These are phyloP conservation scores for Pinus tabuliformis DNA, from an alignment of 75 land plant species.

Conservation along the genomic window DNA sequence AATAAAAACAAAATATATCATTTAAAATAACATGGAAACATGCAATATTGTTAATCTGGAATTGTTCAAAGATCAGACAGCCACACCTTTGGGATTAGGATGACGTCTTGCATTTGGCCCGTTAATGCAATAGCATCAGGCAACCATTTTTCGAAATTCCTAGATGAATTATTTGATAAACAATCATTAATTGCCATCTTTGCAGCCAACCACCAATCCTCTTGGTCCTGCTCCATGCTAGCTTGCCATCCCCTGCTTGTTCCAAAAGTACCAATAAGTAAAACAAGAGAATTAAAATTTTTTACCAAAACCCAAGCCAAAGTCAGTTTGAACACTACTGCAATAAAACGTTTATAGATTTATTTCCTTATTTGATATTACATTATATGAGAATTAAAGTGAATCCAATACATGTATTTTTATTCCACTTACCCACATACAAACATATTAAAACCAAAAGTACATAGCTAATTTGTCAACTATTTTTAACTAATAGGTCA, in stretches of 20 bases:
- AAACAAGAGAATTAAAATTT: background rate
- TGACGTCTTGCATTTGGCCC: slow-evolving; percentile 58
- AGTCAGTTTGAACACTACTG: background rate
- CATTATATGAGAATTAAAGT: background rate
- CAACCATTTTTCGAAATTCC: background rate
- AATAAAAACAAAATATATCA: background rate
- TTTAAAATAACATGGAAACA: background rate
- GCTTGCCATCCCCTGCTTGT: slow-evolving; percentile 29
- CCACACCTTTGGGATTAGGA: slow-evolving; percentile 33
- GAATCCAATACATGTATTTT: background rate
- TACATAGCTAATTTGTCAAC: no score
- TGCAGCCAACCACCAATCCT: slow-evolving; percentile 47
- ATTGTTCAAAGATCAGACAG: background rate
- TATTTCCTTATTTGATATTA: background rate
- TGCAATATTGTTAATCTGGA: background rate
- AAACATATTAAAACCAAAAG: no score
- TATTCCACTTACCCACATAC: background rate
- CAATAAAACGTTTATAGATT: background rate
- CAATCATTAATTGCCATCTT: slow-evolving; percentile 23
- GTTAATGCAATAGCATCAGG: slow-evolving; percentile 37
- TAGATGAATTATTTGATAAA: slow-evolving; percentile 3
- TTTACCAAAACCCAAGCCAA: background rate
- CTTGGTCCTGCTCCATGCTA: slow-evolving; percentile 42
- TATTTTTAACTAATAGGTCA: background rate
- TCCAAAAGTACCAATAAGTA: background rate